phyloP scores from a whole-genome alignment of 75 land plant genomes.

The Adiantum capillusveneris region DNA sequence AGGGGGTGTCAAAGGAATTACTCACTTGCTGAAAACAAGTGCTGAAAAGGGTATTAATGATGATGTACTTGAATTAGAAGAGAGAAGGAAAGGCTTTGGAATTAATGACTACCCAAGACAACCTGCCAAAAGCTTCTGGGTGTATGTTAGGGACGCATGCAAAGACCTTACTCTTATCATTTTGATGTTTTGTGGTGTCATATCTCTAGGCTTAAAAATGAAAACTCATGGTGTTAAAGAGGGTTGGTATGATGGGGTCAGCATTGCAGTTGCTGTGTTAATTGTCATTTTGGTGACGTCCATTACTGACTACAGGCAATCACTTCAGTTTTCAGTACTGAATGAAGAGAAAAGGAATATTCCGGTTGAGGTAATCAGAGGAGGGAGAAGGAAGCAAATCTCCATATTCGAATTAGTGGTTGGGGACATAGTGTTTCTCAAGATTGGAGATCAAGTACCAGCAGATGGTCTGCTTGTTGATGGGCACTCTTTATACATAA shows the following conservation, averaged over 20 bases:
- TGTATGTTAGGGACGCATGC: constrained; percentile 34
- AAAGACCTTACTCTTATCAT: constrained; percentile 43
- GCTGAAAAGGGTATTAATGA: constrained; percentile 11
- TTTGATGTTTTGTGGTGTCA: constrained; percentile 41
- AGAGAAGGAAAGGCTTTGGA: constrained; percentile 51
- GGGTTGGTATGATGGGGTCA: constrained; percentile 68
- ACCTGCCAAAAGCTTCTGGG: constrained; percentile 52
- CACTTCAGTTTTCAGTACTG: constrained; percentile 38
- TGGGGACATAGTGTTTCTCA: constrained; percentile 48
- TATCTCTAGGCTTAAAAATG: constrained; percentile 45
- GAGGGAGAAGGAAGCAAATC: constrained; percentile 25
- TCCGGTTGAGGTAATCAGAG: constrained; percentile 29
- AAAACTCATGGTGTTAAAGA: constrained; percentile 37
- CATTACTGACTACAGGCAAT: constrained; percentile 42
- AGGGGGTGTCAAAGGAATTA: constrained; percentile 58
- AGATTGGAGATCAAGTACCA: constrained; percentile 59
- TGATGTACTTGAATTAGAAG: constrained; percentile 18
- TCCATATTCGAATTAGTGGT: constrained; percentile 53
- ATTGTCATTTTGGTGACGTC: constrained; percentile 58
- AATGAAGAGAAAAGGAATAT: constrained; percentile 33
- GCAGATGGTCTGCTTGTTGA: constrained; percentile 49
- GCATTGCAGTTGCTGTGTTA: constrained; percentile 59
- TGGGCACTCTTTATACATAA: constrained; percentile 42
- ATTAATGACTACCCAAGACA: constrained; percentile 51
- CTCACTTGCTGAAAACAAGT: constrained; percentile 16